Conservation (phyloP, 495 filamentous ascomycete genomes). For the Aspergillus incahuasiensis region DNA sequence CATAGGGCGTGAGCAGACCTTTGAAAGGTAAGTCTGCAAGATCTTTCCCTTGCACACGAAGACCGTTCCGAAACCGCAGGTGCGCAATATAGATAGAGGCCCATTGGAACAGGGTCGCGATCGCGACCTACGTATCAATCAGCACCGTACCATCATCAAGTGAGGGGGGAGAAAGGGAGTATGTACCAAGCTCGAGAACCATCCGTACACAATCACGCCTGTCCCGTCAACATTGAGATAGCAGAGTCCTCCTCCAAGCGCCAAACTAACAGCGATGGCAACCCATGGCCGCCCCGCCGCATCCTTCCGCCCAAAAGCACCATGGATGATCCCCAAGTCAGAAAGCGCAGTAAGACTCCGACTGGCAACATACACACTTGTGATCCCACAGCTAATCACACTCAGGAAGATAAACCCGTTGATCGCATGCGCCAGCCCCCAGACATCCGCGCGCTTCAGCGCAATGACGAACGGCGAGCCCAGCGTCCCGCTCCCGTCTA, state of each 20-base stretch:
- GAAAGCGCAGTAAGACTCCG: conserved; percentile 26
- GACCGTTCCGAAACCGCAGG: conserved; percentile 56
- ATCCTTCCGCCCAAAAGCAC: conserved; percentile 26
- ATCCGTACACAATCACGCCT: conserved; percentile 22
- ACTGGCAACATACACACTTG: conserved; percentile 27
- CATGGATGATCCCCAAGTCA: conserved; percentile 23
- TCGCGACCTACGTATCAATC: conserved; percentile 18
- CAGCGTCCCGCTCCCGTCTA: conserved; percentile 19
- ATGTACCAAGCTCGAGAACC: conserved; percentile 27
- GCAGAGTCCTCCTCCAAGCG: conserved; percentile 22
- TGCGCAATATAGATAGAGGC: conserved; percentile 58
- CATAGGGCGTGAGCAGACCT: conserved; percentile 54
- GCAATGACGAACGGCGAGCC: conserved; percentile 29
- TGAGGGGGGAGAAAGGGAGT: not conserved
- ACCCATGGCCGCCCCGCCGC: conserved; percentile 23
- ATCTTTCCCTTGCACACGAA: conserved; percentile 50
- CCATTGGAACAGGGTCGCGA: conserved; percentile 37
- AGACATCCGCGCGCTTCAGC: conserved; percentile 23
- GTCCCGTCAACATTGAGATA: conserved; percentile 25
- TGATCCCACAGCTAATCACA: conserved; percentile 27
- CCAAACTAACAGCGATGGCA: conserved; percentile 19
- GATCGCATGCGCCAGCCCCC: conserved; percentile 23
- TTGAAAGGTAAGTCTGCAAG: conserved; percentile 51
- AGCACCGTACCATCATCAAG: not conserved
- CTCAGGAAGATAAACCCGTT: conserved; percentile 30